Evolutionary conservation across 1,284 basidiomycete genomes (phyloP), one percentile per base, ranked within the genome.

Genomic region (Cryptococcus jaspeensis): DNA sequence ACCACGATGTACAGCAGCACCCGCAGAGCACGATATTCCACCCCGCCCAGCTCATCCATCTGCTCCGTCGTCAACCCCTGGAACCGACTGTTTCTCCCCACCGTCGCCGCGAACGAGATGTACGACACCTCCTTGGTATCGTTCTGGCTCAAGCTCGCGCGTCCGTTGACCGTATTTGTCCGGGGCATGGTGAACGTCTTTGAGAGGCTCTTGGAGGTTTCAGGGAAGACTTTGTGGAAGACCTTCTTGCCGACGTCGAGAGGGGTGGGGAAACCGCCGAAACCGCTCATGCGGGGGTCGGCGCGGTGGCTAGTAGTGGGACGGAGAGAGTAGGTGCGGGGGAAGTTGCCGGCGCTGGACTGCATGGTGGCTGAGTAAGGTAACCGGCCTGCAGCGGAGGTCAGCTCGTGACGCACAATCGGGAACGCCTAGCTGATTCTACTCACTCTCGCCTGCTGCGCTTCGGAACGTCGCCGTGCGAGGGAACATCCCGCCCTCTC

Each of bases 191-290:
- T 93, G 37, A 91, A 57, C 1, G 86, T 88, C 52, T 83, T 80
- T 18, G 79, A 80, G 36, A 91, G 71, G 45, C 78, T 82, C 18
- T 78, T 78, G 35, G 83, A 75, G 13, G 85, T 55, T 1, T 79
- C 67, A 0, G 89, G 90, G 55, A 88, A 86, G 48, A 87, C 66
- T 41, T 74, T 78, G 15, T 78, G 67, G 28, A 88, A 73, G 0
- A 85, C 62, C 5, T 71, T 72, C 2, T 78, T 78, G 3, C 85
- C 58, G 20, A 93, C 72, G 52, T 83, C 78, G 60, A 85, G 79
- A 0, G 91, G 90, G 67, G 87, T 90, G 0, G 93, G 92, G 75
- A 96, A 98, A 0, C 92, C 93, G 44, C 93, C 93, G 65, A 90
- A 92, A 5, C 81, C 82, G 9, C 53, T 56, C 36, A 67, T 37